Evolutionary conservation across 768 basidiomycete species (phyloP), one percentile per base, ranked within the genome.

Genomic region (Coprinellus aureogranulatus): DNA sequence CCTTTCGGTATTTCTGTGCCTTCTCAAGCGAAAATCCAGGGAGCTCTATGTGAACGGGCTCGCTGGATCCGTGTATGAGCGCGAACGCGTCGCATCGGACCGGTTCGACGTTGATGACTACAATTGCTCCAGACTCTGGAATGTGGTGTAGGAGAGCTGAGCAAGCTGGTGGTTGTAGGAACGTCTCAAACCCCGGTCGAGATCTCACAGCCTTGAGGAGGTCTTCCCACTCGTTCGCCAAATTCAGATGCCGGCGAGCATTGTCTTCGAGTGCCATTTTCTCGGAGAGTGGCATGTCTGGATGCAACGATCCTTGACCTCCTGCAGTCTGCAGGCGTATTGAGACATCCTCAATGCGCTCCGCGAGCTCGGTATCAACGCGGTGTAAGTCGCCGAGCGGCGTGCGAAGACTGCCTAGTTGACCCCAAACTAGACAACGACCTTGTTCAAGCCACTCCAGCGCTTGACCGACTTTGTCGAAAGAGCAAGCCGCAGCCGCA

Each of bases 381-480:
- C 47, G 37, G 10, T 54, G 26, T 22, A 66, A 59, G 8, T 45
- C 37, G 34, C 64, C 65, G 16, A 64, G 30, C 30, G 65, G 63
- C 16, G 54, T 62, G 25, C 61, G 63, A 4, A 66, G 55, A 6
- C 54, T 4, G 4, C 58, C 31, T 8, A 57, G 28, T 42, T 66
- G 65, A 20, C 54, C 50, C 65, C 65, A 66, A 44, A 66, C 58
- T 18, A 66, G 51, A 25, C 56, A 59, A 2, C 65, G 61, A 16
- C 65, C 65, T 26, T 63, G 65, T 50, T 66, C 65, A 5, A 66
- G 54, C 65, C 65, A 66, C 31, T 66, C 65, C 6, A 66, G 46
- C n/a, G 65, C 63, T 39, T 46, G 27, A 5, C 54, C 48, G 23
- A 25, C 18, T 28, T 40, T 25, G 12, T 51, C 59, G n/a, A 22